These are phyloP conservation scores for Thelonectria blattea DNA, from an alignment of 2,329 filamentous ascomycete genomes.

Conservation along the genomic window DNA sequence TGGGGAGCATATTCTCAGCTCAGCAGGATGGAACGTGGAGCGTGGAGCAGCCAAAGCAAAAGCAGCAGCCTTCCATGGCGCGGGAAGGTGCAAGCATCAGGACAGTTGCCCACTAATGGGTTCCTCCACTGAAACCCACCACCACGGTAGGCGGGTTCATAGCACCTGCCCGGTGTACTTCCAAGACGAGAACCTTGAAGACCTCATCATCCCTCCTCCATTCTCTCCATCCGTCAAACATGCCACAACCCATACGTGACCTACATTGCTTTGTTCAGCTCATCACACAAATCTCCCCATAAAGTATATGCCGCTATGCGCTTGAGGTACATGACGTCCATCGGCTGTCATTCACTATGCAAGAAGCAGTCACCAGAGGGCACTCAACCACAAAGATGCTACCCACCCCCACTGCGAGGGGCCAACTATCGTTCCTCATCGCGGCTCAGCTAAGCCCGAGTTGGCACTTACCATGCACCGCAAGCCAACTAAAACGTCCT, in stretches of 20 bases:
- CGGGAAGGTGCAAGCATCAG: conserved; percentile 8
- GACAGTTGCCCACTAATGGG: conserved; percentile 1
- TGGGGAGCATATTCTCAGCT: conserved; percentile 11
- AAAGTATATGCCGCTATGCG: not conserved
- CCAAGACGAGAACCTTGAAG: no score
- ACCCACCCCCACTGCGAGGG: conserved; percentile 17
- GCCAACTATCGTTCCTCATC: conserved; percentile 15
- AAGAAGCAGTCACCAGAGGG: not conserved
- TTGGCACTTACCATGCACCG: conserved; percentile 14
- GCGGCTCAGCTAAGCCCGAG: conserved; percentile 18
- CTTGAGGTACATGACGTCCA: not conserved
- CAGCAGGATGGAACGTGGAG: conserved; percentile 10
- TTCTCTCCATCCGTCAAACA: not conserved
- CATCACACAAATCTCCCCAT: not conserved
- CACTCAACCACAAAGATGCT: conserved; percentile 8
- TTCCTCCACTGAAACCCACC: conserved; percentile 12
- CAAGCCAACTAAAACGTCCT: conserved; percentile 15
- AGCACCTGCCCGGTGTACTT: not conserved
- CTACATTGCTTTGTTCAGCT: not conserved
- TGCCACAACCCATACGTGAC: not conserved
- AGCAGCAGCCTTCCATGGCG: not conserved
- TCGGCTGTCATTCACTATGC: not conserved
- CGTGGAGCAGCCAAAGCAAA: not conserved
- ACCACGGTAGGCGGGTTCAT: not conserved
- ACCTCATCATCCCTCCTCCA: not conserved